phyloP scores from a whole-genome alignment of 352 stramenopile genomes.

The Phytophthora megakarya region DNA sequence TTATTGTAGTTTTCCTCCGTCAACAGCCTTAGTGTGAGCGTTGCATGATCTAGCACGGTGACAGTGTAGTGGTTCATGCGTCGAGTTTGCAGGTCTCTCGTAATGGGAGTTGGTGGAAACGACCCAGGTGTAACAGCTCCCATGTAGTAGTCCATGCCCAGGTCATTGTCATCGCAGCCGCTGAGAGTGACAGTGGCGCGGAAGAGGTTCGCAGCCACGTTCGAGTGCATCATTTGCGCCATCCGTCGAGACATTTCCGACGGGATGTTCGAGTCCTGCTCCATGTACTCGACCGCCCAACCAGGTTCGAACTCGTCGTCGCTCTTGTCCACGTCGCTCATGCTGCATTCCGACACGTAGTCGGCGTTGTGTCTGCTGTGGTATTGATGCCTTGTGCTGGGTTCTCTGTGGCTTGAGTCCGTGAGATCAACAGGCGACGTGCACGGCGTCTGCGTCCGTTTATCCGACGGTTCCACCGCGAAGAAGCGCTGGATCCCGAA shows the following conservation, averaged over 20 bases:
- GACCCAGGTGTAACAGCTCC: slow-evolving; percentile 71
- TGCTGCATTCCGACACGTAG: slow-evolving; percentile 15
- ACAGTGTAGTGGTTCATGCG: slow-evolving; percentile 78
- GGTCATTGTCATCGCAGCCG: slow-evolving; percentile 21
- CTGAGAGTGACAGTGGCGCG: slow-evolving; percentile 62
- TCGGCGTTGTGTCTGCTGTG: slow-evolving; percentile 14
- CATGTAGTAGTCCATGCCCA: slow-evolving; percentile 42
- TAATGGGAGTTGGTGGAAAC: slow-evolving; percentile 84
- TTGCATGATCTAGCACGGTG: slow-evolving; percentile 78
- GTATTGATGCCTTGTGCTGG: slow-evolving; percentile 17
- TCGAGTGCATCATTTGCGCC: slow-evolving; percentile 83
- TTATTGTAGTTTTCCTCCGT: slow-evolving; percentile 46
- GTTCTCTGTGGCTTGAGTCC: slow-evolving; percentile 36
- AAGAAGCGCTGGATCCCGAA: slow-evolving; percentile 56
- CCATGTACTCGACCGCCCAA: slow-evolving; percentile 84
- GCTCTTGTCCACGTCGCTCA: slow-evolving; percentile 10
- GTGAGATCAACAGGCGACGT: slow-evolving; percentile 58
- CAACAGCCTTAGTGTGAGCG: slow-evolving; percentile 63
- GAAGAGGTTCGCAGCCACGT: slow-evolving; percentile 77
- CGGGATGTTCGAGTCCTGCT: slow-evolving; percentile 67
- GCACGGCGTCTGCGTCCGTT: slow-evolving; percentile 67
- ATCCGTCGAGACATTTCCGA: slow-evolving; percentile 70
- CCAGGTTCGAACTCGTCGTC: slow-evolving; percentile 56
- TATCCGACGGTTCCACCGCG: slow-evolving; percentile 24
- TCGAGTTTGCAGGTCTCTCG: slow-evolving; percentile 70